Evolutionary conservation across 352 stramenopile species (phyloP), one percentile per base, ranked within the genome.

Genomic region (Saprolegnia parasitica): DNA sequence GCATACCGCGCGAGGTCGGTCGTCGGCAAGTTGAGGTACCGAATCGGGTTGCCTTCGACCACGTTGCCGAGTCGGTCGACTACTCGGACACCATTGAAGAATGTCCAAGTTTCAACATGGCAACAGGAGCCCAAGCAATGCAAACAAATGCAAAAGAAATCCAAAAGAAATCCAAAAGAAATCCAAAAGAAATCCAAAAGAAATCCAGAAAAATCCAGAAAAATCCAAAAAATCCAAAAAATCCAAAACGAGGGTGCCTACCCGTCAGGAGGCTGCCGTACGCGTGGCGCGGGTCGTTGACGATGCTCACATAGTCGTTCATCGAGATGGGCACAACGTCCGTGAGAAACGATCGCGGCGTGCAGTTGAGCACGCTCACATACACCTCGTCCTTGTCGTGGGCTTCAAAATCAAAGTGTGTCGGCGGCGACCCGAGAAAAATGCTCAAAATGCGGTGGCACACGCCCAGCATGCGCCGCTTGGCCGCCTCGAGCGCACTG

Each of bases 1-100:
- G 68, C 68, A 35, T 75, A 72, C 16, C 42, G n/a, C 68, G 70
- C 72, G 9, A 76, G 52, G 23, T 54, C 35, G 16, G 16, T 16
- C 20, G 73, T 54, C 11, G 70, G 32, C 6, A 75, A n/a, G 55
- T 76, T 76, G 21, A 76, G 24, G 45, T 76, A 76, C 35, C 45
- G 52, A 11, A 76, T 56, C 24, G 45, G 46, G 29, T 52, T 67
- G 21, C 67, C 58, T 24, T 54, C 72, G 24, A 76, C 67, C 11
- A 76, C 72, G 35, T 60, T 73, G 29, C 72, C 72, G n/a, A 76
- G 72, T 29, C 46, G 50, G 20, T 75, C 68, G 13, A 76, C 72
- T 70, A 47, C 60, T n/a, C n/a, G n/a, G n/a, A n/a, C n/a, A n/a
- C n/a, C n/a, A n/a, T n/a, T n/a, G n/a, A n/a, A n/a, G n/a, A n/a